Conservation (phyloP, 148 eudicot genomes). For the Vaccinium myrtillus region DNA sequence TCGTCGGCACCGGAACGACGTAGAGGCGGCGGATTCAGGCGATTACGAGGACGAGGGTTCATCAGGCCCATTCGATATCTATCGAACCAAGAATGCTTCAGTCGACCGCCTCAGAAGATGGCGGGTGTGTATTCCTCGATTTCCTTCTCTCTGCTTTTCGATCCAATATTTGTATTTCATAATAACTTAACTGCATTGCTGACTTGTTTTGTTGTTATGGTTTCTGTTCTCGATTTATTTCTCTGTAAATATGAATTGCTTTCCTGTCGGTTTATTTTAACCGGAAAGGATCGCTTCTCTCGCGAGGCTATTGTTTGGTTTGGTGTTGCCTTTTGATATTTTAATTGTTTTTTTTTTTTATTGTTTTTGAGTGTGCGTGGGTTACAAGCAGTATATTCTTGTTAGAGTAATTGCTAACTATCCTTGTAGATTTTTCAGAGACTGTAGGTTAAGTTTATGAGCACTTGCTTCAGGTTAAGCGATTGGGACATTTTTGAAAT, state of each 20-base stretch:
- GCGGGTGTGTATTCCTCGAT: constrained; percentile 52
- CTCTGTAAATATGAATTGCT: not conserved
- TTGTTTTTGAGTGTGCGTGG: not conserved
- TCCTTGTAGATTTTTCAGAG: not conserved
- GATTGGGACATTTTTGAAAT: not conserved
- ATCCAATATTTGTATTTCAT: not conserved
- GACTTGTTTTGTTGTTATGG: constrained; percentile 1
- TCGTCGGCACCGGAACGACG: constrained; percentile 45
- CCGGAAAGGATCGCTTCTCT: not conserved
- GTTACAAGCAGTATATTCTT: not conserved
- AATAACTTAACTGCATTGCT: not conserved
- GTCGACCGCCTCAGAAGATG: constrained; percentile 67
- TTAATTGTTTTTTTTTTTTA: not conserved
- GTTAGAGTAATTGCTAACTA: not conserved
- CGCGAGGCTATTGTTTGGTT: not conserved
- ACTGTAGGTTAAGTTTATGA: not conserved
- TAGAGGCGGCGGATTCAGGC: constrained; percentile 39
- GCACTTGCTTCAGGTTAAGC: not conserved
- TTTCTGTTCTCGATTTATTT: not conserved
- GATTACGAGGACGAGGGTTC: constrained; percentile 34
- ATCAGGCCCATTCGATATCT: constrained; percentile 57
- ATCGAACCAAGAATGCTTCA: constrained; percentile 71
- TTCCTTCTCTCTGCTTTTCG: constrained; percentile 3
- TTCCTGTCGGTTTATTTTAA: not conserved
- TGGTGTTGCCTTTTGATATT: not conserved